Percentiles rank a stretch among this genome's conserved stretches.
These are phyloP conservation scores for Tolypocladium tundrense DNA, from an alignment of 2,329 filamentous ascomycete species.

Conservation along the genomic window DNA sequence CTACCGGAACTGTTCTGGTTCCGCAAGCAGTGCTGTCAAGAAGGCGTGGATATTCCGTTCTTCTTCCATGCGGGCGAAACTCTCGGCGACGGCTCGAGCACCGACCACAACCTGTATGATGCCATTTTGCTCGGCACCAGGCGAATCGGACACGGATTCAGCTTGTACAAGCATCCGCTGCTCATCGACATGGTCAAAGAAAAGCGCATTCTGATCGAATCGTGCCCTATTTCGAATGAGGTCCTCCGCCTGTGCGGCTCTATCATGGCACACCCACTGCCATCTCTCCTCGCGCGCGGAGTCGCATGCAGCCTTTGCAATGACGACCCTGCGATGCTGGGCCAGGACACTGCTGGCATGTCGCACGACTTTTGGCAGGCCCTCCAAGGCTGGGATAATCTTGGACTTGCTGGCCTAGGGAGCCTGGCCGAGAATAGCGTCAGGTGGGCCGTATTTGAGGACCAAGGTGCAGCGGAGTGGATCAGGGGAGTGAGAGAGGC, in stretches of 20 bases:
- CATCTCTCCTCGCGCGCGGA: conserved; percentile 73
- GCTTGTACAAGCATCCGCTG: conserved; percentile 82
- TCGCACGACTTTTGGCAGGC: conserved; percentile 94
- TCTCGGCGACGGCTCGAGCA: conserved; percentile 61
- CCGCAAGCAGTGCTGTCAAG: conserved; percentile 69
- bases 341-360: conserved; percentile 71
- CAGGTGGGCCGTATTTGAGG: conserved; percentile 81
- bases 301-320: conserved; percentile 79
- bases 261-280: conserved; percentile 69
- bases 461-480: conserved; percentile 64
- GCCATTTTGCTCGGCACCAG: conserved; percentile 78
- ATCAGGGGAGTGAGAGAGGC: conserved; percentile 61
- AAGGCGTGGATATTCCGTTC: conserved; percentile 76
- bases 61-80: conserved; percentile 94
- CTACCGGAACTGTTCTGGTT: conserved; percentile 90
- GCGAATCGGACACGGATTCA: conserved; percentile 82
- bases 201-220: conserved; percentile 78
- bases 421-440: conserved; percentile 88
- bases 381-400: conserved; percentile 82
- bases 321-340: conserved; percentile 82
- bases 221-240: conserved; percentile 86
- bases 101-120: conserved; percentile 79
- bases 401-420: conserved; percentile 77
- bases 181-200: conserved; percentile 83
- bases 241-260: conserved; percentile 69